A percentile compares a stretch with the other conserved stretches of the same genome.
These are phyloP conservation scores for Jatropha multifida DNA, from an alignment of 441 rosid species.

Conservation along the genomic window DNA sequence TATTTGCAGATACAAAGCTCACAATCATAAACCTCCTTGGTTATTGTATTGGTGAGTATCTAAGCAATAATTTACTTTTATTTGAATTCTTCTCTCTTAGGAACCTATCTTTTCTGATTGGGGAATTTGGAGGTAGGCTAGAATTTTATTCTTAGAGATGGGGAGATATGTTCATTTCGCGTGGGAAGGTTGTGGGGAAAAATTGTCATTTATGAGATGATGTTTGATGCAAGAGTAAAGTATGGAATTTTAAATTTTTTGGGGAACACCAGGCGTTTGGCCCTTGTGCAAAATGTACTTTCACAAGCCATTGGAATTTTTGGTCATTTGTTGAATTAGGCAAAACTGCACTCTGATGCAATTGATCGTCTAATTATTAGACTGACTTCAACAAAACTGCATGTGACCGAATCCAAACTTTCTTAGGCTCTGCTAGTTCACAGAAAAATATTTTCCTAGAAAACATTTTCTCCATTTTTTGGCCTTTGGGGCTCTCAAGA, in stretches of 20 bases:
- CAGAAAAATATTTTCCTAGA: too few relatives aligned
- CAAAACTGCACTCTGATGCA: not conserved
- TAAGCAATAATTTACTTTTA: not conserved
- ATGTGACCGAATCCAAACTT: not conserved
- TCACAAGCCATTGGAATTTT: not conserved
- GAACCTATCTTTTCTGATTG: not conserved
- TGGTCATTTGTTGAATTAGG: not conserved
- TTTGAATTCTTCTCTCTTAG: not conserved
- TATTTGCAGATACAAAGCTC: constrained; percentile 75
- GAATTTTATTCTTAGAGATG: not conserved
- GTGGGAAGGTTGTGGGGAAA: not conserved
- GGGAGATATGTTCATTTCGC: not conserved
- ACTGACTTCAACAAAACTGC: not conserved
- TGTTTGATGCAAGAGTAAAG: not conserved
- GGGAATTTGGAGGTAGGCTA: not conserved
- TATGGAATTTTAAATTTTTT: not conserved
- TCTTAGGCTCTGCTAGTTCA: not conserved
- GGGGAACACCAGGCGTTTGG: not conserved
- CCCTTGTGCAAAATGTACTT: not conserved
- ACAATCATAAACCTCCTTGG: constrained; percentile 67
- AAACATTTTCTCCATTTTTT: too few relatives aligned
- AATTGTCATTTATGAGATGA: not conserved
- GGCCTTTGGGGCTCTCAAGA: too few relatives aligned
- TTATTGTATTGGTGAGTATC: constrained; percentile 67
- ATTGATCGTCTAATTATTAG: not conserved